phyloP scores from a whole-genome alignment of 2,329 filamentous ascomycete genomes.

The Tolypocladium ophioglossoides region DNA sequence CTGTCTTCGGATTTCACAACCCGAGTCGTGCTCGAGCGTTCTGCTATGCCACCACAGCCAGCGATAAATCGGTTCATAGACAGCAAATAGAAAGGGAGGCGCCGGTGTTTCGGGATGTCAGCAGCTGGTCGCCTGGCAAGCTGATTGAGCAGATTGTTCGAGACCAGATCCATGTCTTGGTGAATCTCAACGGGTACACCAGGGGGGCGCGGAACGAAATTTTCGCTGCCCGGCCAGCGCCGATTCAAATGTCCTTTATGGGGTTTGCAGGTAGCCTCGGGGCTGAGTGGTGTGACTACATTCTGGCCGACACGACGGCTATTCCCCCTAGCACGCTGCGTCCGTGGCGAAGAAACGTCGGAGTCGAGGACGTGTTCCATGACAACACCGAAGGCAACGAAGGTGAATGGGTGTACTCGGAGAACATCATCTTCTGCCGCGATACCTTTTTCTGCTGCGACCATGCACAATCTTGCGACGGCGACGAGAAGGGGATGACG shows the following conservation, averaged over 20 bases:
- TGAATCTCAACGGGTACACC: constrained; percentile 98
- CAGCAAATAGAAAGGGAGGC: constrained; percentile 89
- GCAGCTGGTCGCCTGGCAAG: constrained; percentile 72
- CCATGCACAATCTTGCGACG: constrained; percentile 81
- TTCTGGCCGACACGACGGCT: constrained; percentile 80
- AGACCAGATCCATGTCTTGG: constrained; percentile 85
- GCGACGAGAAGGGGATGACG: constrained; percentile 51
- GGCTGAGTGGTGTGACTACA: constrained; percentile 97
- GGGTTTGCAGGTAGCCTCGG: constrained; percentile 93
- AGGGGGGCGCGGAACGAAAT: constrained; percentile 94
- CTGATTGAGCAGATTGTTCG: constrained; percentile 77
- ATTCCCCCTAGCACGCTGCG: constrained; percentile 74
- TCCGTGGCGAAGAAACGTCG: constrained; percentile 65
- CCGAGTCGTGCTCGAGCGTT: constrained; percentile 65
- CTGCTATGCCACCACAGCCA: constrained; percentile 90
- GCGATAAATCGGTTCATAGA: constrained; percentile 80
- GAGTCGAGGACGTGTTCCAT: constrained; percentile 57
- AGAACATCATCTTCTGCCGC: constrained; percentile 90
- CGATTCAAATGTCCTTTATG: constrained; percentile 99
- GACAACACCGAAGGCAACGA: constrained; percentile 58
- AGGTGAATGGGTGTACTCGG: constrained; percentile 86
- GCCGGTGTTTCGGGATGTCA: constrained; percentile 83
- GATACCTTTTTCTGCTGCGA: constrained; percentile 99
- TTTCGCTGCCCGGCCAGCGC: constrained; percentile 87
- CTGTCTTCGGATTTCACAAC: constrained; percentile 88